Percentiles rank a stretch among this genome's conserved stretches.
Conservation (phyloP, 345 rosid species). For the Moricandia moricandioides region DNA sequence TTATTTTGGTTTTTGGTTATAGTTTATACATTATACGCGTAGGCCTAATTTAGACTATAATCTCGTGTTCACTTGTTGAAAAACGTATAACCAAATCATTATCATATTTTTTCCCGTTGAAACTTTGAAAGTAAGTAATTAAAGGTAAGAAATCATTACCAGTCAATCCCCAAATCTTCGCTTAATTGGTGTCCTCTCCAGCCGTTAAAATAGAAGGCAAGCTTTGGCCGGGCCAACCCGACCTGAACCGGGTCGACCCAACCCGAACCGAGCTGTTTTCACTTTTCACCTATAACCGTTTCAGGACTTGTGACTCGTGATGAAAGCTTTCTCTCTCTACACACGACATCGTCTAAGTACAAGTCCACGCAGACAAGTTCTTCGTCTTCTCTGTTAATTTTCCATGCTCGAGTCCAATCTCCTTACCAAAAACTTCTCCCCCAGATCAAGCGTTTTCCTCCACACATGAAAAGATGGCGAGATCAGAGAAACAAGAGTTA, state of each 20-base stretch:
- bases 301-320: not conserved
- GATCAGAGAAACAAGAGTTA: slow-evolving; percentile 36
- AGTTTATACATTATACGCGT: too few relatives aligned
- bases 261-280: not conserved
- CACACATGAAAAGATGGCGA: slow-evolving; percentile 41
- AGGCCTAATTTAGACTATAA: too few relatives aligned
- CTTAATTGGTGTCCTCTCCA: not conserved
- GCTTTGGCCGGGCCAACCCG: not conserved
- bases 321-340: not conserved
- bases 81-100: not conserved
- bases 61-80: too few relatives aligned
- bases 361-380: slow-evolving; percentile 20
- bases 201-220: not conserved
- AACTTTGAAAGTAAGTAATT: not conserved
- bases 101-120: not conserved
- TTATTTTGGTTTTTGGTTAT: too few relatives aligned
- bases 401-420: slow-evolving; percentile 8
- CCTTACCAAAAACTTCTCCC: not conserved
- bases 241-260: not conserved
- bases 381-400: slow-evolving; percentile 6
- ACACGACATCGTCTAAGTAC: not conserved
- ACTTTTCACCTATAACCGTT: not conserved
- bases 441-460: not conserved
- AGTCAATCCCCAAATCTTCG: not conserved
- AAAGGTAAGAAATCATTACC: not conserved